These are phyloP conservation scores for Jamesozyma lodderae DNA, from an alignment of 805 yeast species.

Conservation along the genomic window DNA sequence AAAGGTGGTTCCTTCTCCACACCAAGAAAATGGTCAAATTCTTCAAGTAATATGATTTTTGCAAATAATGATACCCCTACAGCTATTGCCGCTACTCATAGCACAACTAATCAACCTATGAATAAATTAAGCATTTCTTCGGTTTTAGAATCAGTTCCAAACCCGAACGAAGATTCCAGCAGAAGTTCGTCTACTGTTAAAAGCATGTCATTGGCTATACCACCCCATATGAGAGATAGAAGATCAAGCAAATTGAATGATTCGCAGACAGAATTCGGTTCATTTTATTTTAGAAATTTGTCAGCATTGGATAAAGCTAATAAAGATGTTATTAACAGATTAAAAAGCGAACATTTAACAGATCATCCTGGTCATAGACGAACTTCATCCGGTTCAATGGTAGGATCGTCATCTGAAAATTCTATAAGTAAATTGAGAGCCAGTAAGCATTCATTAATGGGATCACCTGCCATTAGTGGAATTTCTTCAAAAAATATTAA, in stretches of 20 bases:
- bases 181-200: constrained; percentile 31
- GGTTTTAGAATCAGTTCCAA: constrained; percentile 21
- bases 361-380: constrained; percentile 28
- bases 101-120: constrained; percentile 14
- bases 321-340: constrained; percentile 79
- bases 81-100: background rate
- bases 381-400: constrained; percentile 28
- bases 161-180: constrained; percentile 9
- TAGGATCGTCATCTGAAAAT: constrained; percentile 31
- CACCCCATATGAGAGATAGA: constrained; percentile 56
- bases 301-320: constrained; percentile 89
- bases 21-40: constrained; percentile 7
- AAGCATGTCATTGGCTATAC: constrained; percentile 40
- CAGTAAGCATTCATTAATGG: constrained; percentile 11
- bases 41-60: constrained; percentile 4
- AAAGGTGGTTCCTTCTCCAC: constrained; percentile 1
- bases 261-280: constrained; percentile 73
- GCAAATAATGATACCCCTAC: background rate
- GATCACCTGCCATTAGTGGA: constrained; percentile 16
- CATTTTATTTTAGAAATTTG: constrained; percentile 81
- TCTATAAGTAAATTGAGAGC: constrained; percentile 12
- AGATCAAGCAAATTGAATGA: constrained; percentile 67
- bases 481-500: constrained; percentile 9
- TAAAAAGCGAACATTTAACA: constrained; percentile 68
- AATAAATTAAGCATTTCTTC: constrained; percentile 25